phyloP scores from a whole-genome alignment of 208 protist species.

The Leishmania lainsoni region DNA sequence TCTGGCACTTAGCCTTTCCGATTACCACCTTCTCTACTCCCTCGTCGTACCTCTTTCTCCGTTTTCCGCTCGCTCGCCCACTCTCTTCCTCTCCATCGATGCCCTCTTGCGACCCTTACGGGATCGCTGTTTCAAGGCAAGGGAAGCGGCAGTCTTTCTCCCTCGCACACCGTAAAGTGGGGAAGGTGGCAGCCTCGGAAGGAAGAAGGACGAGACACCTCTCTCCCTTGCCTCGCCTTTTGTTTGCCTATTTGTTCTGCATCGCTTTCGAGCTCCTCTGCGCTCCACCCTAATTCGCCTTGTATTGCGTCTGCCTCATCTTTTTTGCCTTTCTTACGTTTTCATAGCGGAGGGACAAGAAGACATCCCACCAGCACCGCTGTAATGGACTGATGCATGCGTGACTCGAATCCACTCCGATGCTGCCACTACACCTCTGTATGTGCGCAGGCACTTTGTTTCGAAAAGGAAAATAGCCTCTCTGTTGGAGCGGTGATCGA shows the following conservation, averaged over 20 bases:
- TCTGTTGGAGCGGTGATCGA: not conserved
- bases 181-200: not conserved
- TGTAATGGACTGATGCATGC: too few species aligned
- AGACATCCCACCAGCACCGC: not conserved
- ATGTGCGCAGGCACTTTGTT: not conserved
- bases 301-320: not conserved
- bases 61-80: not conserved
- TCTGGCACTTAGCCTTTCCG: not conserved
- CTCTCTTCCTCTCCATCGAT: not conserved
- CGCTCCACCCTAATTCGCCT: not conserved
- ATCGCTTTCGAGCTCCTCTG: not conserved
- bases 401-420: not conserved
- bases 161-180: not conserved
- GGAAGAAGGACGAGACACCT: not conserved
- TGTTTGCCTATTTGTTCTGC: too few species aligned
- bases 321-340: not conserved
- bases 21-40: not conserved
- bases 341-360: not conserved
- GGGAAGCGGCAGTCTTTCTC: not conserved
- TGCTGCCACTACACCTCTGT: not conserved
- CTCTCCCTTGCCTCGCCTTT: not conserved
- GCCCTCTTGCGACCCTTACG: not conserved
- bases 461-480: too few species aligned
- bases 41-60: not conserved
- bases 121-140: constrained; percentile 1